A percentile compares a stretch with the other conserved stretches of the same genome.
These are phyloP conservation scores for Conidiobolus incongruus DNA, from an alignment of 371 early-diverging fungal species.

Conservation along the genomic window DNA sequence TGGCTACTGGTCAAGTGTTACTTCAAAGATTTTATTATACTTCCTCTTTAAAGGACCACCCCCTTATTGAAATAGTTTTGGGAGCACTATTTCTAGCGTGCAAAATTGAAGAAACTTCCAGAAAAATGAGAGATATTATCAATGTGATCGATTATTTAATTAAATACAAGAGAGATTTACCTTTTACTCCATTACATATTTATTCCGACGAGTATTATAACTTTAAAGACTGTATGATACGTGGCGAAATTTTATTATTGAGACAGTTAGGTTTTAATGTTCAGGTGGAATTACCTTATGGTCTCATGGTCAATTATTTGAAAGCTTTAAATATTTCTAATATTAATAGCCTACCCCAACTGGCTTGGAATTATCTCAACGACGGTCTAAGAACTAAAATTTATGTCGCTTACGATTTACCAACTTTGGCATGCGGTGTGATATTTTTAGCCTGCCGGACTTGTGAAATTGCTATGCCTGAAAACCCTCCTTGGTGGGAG, in stretches of 20 bases:
- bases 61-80: slow-evolving; percentile 45
- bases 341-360: slow-evolving; percentile 43
- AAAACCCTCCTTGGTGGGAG: slow-evolving; percentile 59
- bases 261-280: slow-evolving; percentile 79
- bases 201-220: neutral
- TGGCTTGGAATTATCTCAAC: slow-evolving; percentile 79
- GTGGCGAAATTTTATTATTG: slow-evolving; percentile 71
- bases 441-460: slow-evolving; percentile 66
- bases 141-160: slow-evolving; percentile 49
- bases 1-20: slow-evolving; percentile 88
- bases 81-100: slow-evolving; percentile 74
- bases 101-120: slow-evolving; percentile 73
- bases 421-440: slow-evolving; percentile 70
- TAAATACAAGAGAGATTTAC: neutral
- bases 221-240: slow-evolving; percentile 18
- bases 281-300: slow-evolving; percentile 85
- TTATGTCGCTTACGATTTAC: slow-evolving; percentile 66
- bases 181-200: neutral
- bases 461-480: slow-evolving; percentile 36
- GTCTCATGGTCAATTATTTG: slow-evolving; percentile 79
- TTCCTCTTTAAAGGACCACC: slow-evolving; percentile 32
- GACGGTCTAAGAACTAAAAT: slow-evolving; percentile 59
- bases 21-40: slow-evolving; percentile 80
- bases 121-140: slow-evolving; percentile 47
- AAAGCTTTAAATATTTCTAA: slow-evolving; percentile 53